These are phyloP conservation scores for Rhodamnia rubescens DNA, from an alignment of 345 rosid species.

Conservation along the genomic window DNA sequence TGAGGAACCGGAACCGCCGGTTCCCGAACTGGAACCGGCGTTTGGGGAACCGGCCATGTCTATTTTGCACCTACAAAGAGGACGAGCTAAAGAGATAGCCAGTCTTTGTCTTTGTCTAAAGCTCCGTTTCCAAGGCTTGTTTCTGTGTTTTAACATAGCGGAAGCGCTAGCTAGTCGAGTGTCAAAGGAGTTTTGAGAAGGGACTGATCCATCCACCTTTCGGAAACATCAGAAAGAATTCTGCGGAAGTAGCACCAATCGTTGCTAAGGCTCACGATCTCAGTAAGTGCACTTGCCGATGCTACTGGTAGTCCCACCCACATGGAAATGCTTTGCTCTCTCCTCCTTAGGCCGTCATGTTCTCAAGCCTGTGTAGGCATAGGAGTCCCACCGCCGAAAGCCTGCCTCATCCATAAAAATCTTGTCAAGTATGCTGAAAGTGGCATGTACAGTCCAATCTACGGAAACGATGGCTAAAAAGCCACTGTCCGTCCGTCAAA, in stretches of 20 bases:
- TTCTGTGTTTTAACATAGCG: slow-evolving; percentile 19
- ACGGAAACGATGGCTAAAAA: slow-evolving; percentile 15
- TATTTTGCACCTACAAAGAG: background rate
- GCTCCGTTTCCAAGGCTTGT: background rate
- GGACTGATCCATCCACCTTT: slow-evolving; percentile 82
- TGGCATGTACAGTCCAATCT: slow-evolving; percentile 29
- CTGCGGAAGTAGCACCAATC: slow-evolving; percentile 69
- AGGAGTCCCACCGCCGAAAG: slow-evolving; percentile 5
- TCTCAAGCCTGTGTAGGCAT: slow-evolving; percentile 1
- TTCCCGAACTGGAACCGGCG: too few species aligned
- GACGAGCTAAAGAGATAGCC: background rate
- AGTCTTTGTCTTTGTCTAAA: background rate
- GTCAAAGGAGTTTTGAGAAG: slow-evolving; percentile 38
- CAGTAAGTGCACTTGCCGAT: slow-evolving; percentile 20
- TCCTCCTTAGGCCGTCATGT: background rate
- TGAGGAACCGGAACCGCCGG: too few species aligned
- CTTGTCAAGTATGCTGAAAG: slow-evolving; percentile 25
- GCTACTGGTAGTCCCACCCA: background rate
- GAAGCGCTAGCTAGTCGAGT: slow-evolving; percentile 74
- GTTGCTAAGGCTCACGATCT: slow-evolving; percentile 82
- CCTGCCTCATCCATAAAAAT: slow-evolving; percentile 27
- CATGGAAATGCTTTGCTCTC: too few species aligned
- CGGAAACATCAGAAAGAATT: slow-evolving; percentile 59
- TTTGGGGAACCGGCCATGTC: too few species aligned
- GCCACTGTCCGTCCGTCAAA: background rate